These are phyloP conservation scores for Penicillium janthinellum DNA, from an alignment of 2,329 filamentous ascomycete species.

Conservation along the genomic window DNA sequence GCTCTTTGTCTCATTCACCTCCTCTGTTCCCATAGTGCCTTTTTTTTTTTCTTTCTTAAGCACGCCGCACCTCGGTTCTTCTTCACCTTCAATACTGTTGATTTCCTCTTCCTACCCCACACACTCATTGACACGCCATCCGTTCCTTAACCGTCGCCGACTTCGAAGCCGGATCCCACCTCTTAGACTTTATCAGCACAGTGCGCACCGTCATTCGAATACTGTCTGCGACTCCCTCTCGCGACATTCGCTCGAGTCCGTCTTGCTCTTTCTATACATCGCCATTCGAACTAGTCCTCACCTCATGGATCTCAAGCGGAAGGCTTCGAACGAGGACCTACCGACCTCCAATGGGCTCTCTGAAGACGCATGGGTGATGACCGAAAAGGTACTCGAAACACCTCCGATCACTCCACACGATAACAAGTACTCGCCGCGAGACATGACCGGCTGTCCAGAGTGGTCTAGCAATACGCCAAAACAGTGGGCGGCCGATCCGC, in stretches of 20 bases:
- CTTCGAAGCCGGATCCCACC: neutral
- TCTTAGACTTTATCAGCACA: neutral
- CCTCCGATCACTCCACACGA: neutral
- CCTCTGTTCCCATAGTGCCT: neutral
- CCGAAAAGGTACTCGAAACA: neutral
- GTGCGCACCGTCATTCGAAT: neutral
- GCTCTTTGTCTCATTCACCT: conserved; percentile 1
- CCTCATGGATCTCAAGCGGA: neutral
- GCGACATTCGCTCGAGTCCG: neutral
- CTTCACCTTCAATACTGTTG: neutral
- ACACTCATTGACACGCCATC: neutral
- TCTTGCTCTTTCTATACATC: neutral
- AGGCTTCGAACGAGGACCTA: neutral
- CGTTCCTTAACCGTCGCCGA: neutral
- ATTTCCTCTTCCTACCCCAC: neutral
- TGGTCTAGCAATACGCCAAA: neutral
- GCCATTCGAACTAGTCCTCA: neutral
- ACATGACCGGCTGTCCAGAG: neutral
- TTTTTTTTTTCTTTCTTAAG: neutral
- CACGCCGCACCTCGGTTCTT: neutral
- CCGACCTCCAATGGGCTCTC: neutral
- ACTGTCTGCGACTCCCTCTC: neutral
- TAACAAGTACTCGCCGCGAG: neutral
- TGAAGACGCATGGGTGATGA: neutral
- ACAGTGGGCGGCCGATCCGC: too few species aligned